Base-by-base conservation (phyloP, 2,329 filamentous ascomycete genomes). In the Phaeoacremonium minimum region DNA sequence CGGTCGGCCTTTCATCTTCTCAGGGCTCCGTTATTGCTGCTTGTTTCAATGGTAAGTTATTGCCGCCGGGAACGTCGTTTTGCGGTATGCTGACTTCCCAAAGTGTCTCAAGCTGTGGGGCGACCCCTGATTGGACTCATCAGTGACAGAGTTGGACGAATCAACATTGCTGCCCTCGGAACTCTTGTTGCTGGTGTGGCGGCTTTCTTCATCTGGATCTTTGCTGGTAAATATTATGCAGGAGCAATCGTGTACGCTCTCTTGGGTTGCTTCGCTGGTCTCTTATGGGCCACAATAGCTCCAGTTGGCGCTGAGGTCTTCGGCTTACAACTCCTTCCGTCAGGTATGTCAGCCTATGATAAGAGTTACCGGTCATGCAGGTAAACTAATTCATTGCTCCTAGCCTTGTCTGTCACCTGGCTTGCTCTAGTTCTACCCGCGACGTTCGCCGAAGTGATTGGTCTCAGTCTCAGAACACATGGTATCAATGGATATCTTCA, bases 241-340 rank as follows among this genome's bases (percentile, higher is more conserved):
- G 76, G 86, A 1, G 66, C 87, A 18, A 69, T 91, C 19, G 74
- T 90, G 48, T 91, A 86, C 50, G 72, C 79, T 1, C 58, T 91
- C 12, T 57, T 87, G 2, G 85, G 85, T 3, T 69, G 66, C 3
- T 78, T 89, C 2, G 79, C 77, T 4, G 87, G 87, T 6, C 82
- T 79, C 0, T 82, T 86, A 46, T 89, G 80, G 80, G 71, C 77
- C 1, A 80, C 81, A 2, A 73, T 84, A 18, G 80, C 67, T 1
- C 85, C 86, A 0, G 77, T 90, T 6, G 75, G 75, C 5, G 83
- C 83, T 4, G 86, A 91, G 57, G 77, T 91, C 2, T 77, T 90
- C 18, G 85, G 85, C 0, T 56, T 91, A 5, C 72, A 73, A 39
- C 63, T 84, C 29, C 67, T 90, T 3, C 83, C 86, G 1, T 77